Percentiles rank a stretch among this genome's conserved stretches.
Conservation (phyloP, 768 basidiomycete genomes). For the Suillus luteus region DNA sequence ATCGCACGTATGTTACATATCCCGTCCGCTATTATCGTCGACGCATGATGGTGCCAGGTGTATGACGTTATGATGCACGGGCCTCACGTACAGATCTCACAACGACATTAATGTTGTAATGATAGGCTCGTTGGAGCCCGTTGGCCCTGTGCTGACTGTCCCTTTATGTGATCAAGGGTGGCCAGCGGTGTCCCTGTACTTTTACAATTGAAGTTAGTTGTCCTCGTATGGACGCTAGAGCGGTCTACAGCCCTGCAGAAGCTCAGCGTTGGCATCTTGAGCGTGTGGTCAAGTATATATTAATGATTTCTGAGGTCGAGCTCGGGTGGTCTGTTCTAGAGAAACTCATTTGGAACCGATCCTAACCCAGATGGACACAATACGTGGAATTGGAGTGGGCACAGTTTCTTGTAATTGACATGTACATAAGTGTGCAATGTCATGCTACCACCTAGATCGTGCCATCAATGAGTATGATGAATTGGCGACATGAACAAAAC, state of each 20-base stretch:
- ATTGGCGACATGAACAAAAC: neutral
- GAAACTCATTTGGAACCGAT: neutral
- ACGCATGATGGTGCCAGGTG: neutral
- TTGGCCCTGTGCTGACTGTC: neutral
- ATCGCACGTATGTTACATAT: neutral
- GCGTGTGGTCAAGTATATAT: neutral
- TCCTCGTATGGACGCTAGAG: neutral
- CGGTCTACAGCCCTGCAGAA: neutral
- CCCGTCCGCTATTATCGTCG: neutral
- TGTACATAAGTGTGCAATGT: neutral
- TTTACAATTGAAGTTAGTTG: neutral
- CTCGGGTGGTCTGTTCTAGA: neutral
- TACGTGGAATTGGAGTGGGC: neutral
- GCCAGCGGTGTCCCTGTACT: neutral
- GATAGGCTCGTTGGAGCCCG: neutral
- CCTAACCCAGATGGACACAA: neutral
- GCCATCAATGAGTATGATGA: neutral
- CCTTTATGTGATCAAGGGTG: neutral
- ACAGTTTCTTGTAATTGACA: neutral
- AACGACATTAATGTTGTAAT: neutral
- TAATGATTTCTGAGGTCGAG: neutral
- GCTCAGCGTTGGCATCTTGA: neutral
- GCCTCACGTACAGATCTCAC: neutral
- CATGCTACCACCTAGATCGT: neutral
- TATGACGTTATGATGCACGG: neutral